phyloP scores from a whole-genome alignment of 2,329 filamentous ascomycete species.

The Alternaria brassicae region DNA sequence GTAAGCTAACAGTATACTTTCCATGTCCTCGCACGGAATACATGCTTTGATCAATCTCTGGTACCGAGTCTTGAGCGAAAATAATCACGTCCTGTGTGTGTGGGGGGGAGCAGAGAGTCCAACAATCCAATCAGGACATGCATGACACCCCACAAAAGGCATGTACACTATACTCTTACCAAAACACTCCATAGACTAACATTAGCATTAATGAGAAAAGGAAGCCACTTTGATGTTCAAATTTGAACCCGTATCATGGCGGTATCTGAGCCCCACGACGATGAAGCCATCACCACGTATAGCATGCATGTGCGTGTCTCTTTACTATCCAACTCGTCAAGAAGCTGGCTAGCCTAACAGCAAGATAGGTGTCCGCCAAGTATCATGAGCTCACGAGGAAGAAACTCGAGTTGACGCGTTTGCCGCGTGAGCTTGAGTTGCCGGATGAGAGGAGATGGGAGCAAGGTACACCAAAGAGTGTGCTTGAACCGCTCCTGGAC shows the following conservation, averaged over 20 bases:
- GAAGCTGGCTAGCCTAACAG: not conserved
- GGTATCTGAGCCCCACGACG: conserved; percentile 7
- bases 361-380: conserved; percentile 65
- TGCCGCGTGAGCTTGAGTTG: conserved; percentile 65
- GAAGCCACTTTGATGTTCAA: not conserved
- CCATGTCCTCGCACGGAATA: not conserved
- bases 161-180: not conserved
- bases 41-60: not conserved
- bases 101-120: not conserved
- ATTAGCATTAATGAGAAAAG: not conserved
- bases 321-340: not conserved
- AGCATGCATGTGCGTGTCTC: conserved; percentile 43
- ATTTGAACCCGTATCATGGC: conserved; percentile 5
- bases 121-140: not conserved
- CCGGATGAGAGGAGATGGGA: conserved; percentile 62
- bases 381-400: conserved; percentile 72
- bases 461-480: conserved; percentile 63
- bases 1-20: not conserved
- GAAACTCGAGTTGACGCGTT: conserved; percentile 70
- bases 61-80: not conserved
- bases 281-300: conserved; percentile 38
- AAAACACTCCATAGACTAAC: not conserved
- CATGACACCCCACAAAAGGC: not conserved
- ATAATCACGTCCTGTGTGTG: not conserved
- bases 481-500: conserved; percentile 70